Conservation (phyloP, 2,329 filamentous ascomycete species). For the Clonostachys rhizophaga region DNA sequence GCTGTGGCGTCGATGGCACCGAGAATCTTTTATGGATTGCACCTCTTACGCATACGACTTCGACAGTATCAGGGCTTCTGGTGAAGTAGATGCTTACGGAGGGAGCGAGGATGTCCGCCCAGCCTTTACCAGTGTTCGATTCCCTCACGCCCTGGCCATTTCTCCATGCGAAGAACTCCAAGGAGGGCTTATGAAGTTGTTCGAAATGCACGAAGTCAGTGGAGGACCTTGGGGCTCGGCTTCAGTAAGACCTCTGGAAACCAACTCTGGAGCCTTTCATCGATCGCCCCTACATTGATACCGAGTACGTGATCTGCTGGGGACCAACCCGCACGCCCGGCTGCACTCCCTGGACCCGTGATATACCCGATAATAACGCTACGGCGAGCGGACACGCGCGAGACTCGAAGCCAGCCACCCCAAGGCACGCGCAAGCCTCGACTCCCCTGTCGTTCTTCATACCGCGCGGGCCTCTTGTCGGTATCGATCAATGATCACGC, state of each 20-base stretch:
- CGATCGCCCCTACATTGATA: background rate
- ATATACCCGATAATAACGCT: background rate
- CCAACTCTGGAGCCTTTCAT: background rate
- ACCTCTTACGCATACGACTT: slow-evolving; percentile 36
- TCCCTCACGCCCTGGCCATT: slow-evolving; percentile 31
- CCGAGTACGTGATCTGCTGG: background rate
- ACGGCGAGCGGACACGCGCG: too few species aligned
- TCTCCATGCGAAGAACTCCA: slow-evolving; percentile 19
- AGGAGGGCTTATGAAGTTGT: background rate
- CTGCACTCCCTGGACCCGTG: background rate
- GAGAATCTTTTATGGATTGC: slow-evolving; percentile 32
- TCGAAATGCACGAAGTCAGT: too few species aligned
- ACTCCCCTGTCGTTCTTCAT: too few species aligned
- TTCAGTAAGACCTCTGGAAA: background rate
- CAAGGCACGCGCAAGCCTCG: too few species aligned
- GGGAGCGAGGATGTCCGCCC: slow-evolving; percentile 35
- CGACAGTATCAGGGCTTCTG: slow-evolving; percentile 9
- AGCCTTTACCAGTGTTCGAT: slow-evolving; percentile 36
- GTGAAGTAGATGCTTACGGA: slow-evolving; percentile 14
- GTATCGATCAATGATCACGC: too few species aligned
- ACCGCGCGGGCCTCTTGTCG: too few species aligned
- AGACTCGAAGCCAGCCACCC: too few species aligned
- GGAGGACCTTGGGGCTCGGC: background rate
- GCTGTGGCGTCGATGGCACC: background rate
- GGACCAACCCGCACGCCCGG: background rate